Percentiles rank a stretch among this genome's conserved stretches.
Conservation (phyloP, 495 filamentous ascomycete genomes). For the Tuber borchii region DNA sequence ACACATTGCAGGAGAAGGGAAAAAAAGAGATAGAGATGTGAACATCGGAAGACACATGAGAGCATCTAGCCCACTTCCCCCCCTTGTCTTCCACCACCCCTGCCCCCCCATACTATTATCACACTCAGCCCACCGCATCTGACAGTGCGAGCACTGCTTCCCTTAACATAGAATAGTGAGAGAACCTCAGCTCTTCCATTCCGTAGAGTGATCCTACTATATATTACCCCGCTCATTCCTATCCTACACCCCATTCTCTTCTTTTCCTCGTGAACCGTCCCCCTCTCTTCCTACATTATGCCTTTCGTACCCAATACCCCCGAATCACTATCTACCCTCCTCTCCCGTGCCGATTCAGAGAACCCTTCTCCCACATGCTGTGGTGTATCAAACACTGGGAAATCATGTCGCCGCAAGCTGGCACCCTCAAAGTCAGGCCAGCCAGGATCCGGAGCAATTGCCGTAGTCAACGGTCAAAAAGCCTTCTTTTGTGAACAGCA, state of each 20-base stretch:
- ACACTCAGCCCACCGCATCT: not conserved
- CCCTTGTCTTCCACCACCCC: not conserved
- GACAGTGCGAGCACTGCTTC: constrained; percentile 1
- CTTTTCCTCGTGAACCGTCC: not conserved
- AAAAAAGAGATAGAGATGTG: not conserved
- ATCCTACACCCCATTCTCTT: not conserved
- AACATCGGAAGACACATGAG: not conserved
- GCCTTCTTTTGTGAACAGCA: constrained; percentile 89
- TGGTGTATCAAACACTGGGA: constrained; percentile 71
- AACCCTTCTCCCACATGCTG: constrained; percentile 79
- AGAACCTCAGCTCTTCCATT: not conserved
- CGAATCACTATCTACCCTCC: constrained; percentile 54
- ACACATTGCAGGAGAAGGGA: not conserved
- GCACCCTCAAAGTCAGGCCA: constrained; percentile 33
- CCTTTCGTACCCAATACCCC: constrained; percentile 76
- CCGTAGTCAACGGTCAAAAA: constrained; percentile 45
- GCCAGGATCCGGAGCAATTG: constrained; percentile 41
- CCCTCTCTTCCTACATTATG: constrained; percentile 48
- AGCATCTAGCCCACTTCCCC: not conserved
- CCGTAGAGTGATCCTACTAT: not conserved
- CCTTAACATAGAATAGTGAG: not conserved
- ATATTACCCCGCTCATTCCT: constrained; percentile 1
- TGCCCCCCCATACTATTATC: not conserved
- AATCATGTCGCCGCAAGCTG: constrained; percentile 55
- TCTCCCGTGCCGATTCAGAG: constrained; percentile 72